Evolutionary conservation across 2,329 filamentous ascomycete species (phyloP).

Genomic region (Ascochyta koolunga): DNA sequence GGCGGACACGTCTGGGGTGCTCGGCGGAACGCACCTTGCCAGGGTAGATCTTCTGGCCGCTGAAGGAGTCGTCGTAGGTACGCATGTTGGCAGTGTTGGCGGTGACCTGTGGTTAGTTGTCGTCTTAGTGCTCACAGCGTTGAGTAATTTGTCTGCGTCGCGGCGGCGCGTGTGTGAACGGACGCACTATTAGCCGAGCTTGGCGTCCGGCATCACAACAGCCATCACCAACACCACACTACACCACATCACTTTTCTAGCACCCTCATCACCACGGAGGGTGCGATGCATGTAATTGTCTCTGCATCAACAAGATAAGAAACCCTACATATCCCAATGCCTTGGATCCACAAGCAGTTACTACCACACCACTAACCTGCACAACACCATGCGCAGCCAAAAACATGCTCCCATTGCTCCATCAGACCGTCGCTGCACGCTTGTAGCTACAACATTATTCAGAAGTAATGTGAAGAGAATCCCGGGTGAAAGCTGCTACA

Average conservation of each 20-base stretch:
- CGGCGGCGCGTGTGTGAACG: slow-evolving; percentile 24
- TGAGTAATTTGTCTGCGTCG: slow-evolving; percentile 27
- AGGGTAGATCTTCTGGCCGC: slow-evolving; percentile 79
- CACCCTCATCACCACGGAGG: neutral
- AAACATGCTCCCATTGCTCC: too few relatives aligned
- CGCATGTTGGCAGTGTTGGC: slow-evolving; percentile 66
- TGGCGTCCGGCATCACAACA: slow-evolving; percentile 12
- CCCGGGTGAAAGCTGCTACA: neutral
- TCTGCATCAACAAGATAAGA: too few relatives aligned
- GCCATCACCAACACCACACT: neutral
- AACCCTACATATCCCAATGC: too few relatives aligned
- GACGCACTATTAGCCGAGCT: slow-evolving; percentile 23
- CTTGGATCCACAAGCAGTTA: too few relatives aligned
- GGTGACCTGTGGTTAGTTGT: slow-evolving; percentile 50
- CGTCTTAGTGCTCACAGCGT: slow-evolving; percentile 37
- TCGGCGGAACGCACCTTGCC: slow-evolving; percentile 68
- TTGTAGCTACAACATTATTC: too few relatives aligned
- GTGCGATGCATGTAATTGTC: too few relatives aligned
- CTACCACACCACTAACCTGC: too few relatives aligned
- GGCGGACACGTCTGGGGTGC: slow-evolving; percentile 17
- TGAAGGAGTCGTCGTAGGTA: slow-evolving; percentile 81
- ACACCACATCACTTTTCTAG: neutral
- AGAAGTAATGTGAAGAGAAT: too few relatives aligned
- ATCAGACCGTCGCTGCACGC: too few relatives aligned
- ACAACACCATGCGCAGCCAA: too few relatives aligned